Conservation (phyloP, 1,284 basidiomycete species). For the Schizopora paradoxa region DNA sequence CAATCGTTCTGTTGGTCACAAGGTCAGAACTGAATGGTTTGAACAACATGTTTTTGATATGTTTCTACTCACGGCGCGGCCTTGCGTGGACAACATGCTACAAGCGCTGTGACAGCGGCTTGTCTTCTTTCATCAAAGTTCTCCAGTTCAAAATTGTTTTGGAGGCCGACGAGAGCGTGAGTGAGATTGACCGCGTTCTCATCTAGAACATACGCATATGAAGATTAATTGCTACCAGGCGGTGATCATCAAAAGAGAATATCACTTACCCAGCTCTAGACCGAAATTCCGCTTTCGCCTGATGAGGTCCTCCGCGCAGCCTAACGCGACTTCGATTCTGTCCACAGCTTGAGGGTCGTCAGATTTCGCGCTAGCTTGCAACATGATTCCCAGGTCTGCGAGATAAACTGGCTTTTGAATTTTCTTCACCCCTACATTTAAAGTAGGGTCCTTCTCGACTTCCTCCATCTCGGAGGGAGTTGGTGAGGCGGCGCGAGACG, state of each 20-base stretch:
- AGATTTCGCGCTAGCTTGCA: slow-evolving; percentile 45
- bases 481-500: slow-evolving; percentile 76
- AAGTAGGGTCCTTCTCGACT: slow-evolving; percentile 79
- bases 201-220: slow-evolving; percentile 36
- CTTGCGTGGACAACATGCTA: slow-evolving; percentile 70
- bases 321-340: slow-evolving; percentile 72
- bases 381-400: slow-evolving; percentile 67
- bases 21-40: no score
- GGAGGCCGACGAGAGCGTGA: slow-evolving; percentile 67
- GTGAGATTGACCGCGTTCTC: slow-evolving; percentile 87
- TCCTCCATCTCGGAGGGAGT: slow-evolving; percentile 75
- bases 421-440: slow-evolving; percentile 62
- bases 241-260: neutral
- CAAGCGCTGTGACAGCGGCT: slow-evolving; percentile 71
- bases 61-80: slow-evolving; percentile 66
- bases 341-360: slow-evolving; percentile 69
- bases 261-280: slow-evolving; percentile 68
- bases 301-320: slow-evolving; percentile 75
- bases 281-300: slow-evolving; percentile 79
- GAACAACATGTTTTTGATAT: slow-evolving; percentile 7
- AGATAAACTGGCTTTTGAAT: slow-evolving; percentile 77
- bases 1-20: slow-evolving; percentile 74
- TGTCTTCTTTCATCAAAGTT: slow-evolving; percentile 78
- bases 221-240: slow-evolving; percentile 5
- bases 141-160: slow-evolving; percentile 80